Base-by-base conservation (phyloP, 2,329 filamentous ascomycete species). In the Claviceps purpurea region DNA sequence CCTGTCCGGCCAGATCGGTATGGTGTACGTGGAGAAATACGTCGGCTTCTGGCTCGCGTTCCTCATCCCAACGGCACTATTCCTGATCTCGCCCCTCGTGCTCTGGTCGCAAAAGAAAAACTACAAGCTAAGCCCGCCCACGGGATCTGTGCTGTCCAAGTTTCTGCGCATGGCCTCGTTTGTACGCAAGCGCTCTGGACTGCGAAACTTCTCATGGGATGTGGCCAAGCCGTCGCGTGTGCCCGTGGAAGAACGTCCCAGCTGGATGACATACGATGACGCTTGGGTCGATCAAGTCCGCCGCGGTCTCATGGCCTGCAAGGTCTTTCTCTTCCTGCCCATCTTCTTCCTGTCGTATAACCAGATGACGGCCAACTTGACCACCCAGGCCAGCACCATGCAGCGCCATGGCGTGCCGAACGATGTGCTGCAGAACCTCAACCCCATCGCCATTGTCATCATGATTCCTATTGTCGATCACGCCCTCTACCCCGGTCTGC, bases 261-360 rank as follows among this genome's bases (percentile, higher is more conserved):
- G 52, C 0, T 90, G 85, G 85, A 89, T 90, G 83, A 85, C 82
- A 0, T 89, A 89, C 59, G 86, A 91, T 56, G 87, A 91, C 58
- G 79, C 79, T 50, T 91, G 86, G 85, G 86, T 91, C 38, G 85
- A 89, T 62, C 84, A 90, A 63, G 81, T 89, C 48, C 74, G 75
- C 50, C 82, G 85, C 67, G 85, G 84, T 55, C 71, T 86, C 52
- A 73, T 77, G 59, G 83, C 84, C 52, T 87, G 83, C 71, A 74
- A 78, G 57, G 84, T 88, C 38, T 90, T 87, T 66, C 66, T 81
- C 56, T 88, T 84, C 72, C 77, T 82, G 52, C 84, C 84, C 42
- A 74, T 82, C 57, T 81, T 78, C 68, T 80, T 76, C 71, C 68
- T 76, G 52, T 71, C 73, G 30, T 79, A 80, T 65, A 77, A 76